Evolutionary conservation across 2,329 filamentous ascomycete genomes (phyloP), one percentile per base, ranked within the genome.

Genomic region (Fusarium keratoplasticum): DNA sequence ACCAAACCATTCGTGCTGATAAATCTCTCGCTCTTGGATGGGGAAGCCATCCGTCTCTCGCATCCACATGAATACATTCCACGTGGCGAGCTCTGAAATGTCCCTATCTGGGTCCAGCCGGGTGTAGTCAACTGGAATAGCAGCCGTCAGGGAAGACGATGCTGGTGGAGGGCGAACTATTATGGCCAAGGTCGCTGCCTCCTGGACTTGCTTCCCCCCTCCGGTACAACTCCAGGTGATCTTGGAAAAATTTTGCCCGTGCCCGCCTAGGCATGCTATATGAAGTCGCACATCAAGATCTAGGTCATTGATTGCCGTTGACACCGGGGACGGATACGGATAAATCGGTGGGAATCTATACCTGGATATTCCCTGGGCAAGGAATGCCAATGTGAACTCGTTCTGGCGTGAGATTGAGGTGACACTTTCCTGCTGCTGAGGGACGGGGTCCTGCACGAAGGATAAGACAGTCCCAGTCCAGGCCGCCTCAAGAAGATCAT

Each of bases 1-100:
- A 11, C 52, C 25, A 33, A 64, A 36, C 62, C 54, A 65, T 38
- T 60, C 62, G 18, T 65, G 54, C 52, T 52, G 22, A 18, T 58
- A 44, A 36, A 65, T 60, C 16, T 27, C 62, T 33, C 57, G 62
- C 54, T 65, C 62, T 22, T 14, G 9, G 9, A 47, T 47, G 14
- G 62, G 54, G 22, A 65, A 65, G 7, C 54, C 54, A n/a, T 52
- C 62, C 18, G 29, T 40, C 29, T 27, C 52, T 11, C 54, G 62
- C 42, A 60, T 57, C 62, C 54, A 65, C 29, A 60, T 52, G 7
- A 65, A 59, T 11, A 44, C 25, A 20, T 16, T 59, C 7, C 25
- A 22, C 18, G 62, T 64, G 8, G 20, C 22, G 5, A 58, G 29
- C 4, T 20, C 20, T 10, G 38, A 64, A 27, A 57, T 42, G 38